phyloP scores from a whole-genome alignment of 148 eudicot genomes.

The Hydrangea macrophylla region DNA sequence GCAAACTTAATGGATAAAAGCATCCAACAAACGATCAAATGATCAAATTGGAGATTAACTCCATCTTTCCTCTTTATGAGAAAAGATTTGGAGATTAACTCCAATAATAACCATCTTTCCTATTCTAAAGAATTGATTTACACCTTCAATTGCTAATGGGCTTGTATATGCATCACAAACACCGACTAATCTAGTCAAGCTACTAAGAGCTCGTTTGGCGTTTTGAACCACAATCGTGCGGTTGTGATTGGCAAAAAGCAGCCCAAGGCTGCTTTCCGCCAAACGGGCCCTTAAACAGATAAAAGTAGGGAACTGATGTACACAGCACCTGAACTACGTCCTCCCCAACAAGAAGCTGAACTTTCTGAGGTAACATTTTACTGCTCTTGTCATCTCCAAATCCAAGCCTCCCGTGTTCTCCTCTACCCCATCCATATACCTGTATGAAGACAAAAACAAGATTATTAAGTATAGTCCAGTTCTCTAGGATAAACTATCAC shows the following conservation, averaged over 20 bases:
- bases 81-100: neutral
- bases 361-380: constrained; percentile 96
- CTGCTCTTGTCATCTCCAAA: constrained; percentile 99
- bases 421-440: constrained; percentile 99
- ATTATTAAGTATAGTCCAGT: neutral
- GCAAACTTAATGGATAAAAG: too few species aligned
- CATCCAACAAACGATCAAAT: too few species aligned
- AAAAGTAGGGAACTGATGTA: neutral
- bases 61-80: neutral
- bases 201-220: too few species aligned
- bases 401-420: constrained; percentile 98
- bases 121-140: neutral
- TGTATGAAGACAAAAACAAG: constrained; percentile 18
- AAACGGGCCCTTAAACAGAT: too few species aligned
- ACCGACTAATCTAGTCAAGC: neutral
- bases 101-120: neutral
- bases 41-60: neutral
- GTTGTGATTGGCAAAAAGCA: too few species aligned
- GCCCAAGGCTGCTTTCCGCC: too few species aligned
- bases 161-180: neutral
- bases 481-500: neutral
- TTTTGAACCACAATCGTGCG: too few species aligned
- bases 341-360: constrained; percentile 82
- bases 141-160: neutral
- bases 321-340: constrained; percentile 71